Evolutionary conservation across 441 rosid genomes (phyloP).

Genomic region (Daphne laureola): DNA sequence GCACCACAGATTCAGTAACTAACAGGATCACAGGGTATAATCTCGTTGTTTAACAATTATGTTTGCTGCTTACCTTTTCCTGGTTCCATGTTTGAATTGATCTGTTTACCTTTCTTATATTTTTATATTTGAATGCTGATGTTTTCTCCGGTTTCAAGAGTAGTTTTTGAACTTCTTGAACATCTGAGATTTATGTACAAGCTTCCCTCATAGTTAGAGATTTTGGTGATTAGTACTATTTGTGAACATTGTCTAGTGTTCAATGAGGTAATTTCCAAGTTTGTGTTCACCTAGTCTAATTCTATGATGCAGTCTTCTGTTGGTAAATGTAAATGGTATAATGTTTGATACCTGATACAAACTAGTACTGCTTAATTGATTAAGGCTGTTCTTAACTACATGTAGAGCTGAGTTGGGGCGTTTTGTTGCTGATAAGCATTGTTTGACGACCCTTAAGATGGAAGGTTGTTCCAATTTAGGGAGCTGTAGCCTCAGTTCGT

Average conservation of each 20-base stretch:
- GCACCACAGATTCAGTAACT: slow-evolving; percentile 35
- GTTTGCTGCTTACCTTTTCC: neutral
- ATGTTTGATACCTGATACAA: neutral
- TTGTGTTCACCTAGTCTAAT: no score
- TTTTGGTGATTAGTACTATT: no score
- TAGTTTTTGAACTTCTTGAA: no score
- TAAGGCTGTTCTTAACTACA: slow-evolving; percentile 6
- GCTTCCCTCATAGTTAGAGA: no score
- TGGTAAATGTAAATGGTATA: neutral
- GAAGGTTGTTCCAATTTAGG: slow-evolving; percentile 89
- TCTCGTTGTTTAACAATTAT: neutral
- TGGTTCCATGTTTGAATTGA: no score
- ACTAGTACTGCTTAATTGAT: slow-evolving; percentile 6
- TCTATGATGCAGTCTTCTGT: no score
- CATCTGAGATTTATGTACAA: no score
- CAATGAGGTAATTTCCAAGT: no score
- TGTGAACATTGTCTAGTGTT: no score
- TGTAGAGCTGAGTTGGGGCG: slow-evolving; percentile 83
- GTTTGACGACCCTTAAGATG: slow-evolving; percentile 80
- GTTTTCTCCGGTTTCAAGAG: no score
- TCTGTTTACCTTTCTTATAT: no score
- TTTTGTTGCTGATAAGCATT: slow-evolving; percentile 86
- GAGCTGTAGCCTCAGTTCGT: slow-evolving; percentile 63
- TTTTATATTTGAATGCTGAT: no score
- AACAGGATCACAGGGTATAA: slow-evolving; percentile 81